These are phyloP conservation scores for Aureobasidium melanogenum DNA, from an alignment of 2,329 filamentous ascomycete species.

Conservation along the genomic window DNA sequence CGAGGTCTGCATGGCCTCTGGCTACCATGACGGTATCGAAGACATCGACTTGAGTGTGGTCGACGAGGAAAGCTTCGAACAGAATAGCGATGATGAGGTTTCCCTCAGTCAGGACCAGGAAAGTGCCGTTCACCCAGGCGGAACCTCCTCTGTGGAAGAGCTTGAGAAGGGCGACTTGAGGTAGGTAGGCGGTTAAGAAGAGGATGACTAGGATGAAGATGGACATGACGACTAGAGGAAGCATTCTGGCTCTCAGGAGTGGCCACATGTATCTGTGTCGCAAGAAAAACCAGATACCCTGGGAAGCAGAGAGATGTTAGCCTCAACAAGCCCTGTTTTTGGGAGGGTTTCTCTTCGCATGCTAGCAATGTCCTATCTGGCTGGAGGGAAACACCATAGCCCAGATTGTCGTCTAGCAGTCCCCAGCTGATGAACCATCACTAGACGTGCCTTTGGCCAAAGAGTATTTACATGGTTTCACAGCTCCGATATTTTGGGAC, in stretches of 20 bases:
- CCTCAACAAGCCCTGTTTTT: not conserved
- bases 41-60: slow-evolving; percentile 66
- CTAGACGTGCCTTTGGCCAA: not conserved
- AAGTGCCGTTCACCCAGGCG: slow-evolving; percentile 83
- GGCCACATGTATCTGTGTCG: slow-evolving; percentile 73
- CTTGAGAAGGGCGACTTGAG: slow-evolving; percentile 79
- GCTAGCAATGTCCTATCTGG: not conserved
- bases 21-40: slow-evolving; percentile 79
- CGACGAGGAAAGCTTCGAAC: slow-evolving; percentile 47
- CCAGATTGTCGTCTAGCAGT: not conserved
- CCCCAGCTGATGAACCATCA: too few relatives aligned
- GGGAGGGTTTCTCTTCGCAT: not conserved
- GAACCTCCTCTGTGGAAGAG: slow-evolving; percentile 73
- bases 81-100: slow-evolving; percentile 52
- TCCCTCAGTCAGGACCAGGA: slow-evolving; percentile 67
- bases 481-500: not conserved
- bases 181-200: slow-evolving; percentile 81
- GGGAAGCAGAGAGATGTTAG: slow-evolving; percentile 14
- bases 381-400: not conserved
- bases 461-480: not conserved
- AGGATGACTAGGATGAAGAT: slow-evolving; percentile 74
- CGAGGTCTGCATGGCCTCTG: slow-evolving; percentile 59
- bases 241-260: slow-evolving; percentile 64
- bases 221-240: slow-evolving; percentile 76
- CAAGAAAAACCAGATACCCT: slow-evolving; percentile 76